Base-by-base conservation (phyloP, 83 land plant species). In the Thuja plicata region DNA sequence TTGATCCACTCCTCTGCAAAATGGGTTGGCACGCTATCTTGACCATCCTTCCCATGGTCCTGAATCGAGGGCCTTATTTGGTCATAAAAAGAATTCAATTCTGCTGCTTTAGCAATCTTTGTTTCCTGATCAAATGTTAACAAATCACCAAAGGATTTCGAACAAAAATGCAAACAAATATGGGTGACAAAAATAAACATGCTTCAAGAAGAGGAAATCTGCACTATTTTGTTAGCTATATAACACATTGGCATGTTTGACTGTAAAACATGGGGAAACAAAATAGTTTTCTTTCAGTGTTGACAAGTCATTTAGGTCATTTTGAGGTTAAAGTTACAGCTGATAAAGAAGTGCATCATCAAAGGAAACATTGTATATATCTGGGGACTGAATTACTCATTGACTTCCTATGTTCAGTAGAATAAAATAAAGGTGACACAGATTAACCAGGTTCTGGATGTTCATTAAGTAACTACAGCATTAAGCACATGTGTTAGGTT, bases 1-100 rank as follows among this genome's bases (percentile, higher is more conserved):
- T 89, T 91, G 40, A 96, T 96, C 97, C 97, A 96, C 85, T 94
- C 93, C 87, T 94, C 95, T 24, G 97, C 97, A 17, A 91, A 81
- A 46, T 89, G 88, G 8, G 93, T 94, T 0, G 97, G 88, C 16
- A 96, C 93, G 83, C 90, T 92, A 21, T 94, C 97, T 87, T 94
- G 97, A 77, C 80, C 93, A 84, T 96, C 97, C 89, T 93, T 93
- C 60, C 95, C 97, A 60, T 92, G 95, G 84, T 92, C 93, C 89
- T 96, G 95, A 55, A 96, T 94, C n/a, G 91, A 92, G 2, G 97
- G 96, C 86, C 97, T 89, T 73, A 96, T 90, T 90, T 92, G 93
- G 89, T 94, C 89, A 85, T 96, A 94, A 80, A 96, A 87, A 38
- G 96, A 92, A 35, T 91, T 89, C 43, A 96, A 91, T 86, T 92